Evolutionary conservation across 345 rosid genomes (phyloP).

Genomic region (Physaria fendleri): DNA sequence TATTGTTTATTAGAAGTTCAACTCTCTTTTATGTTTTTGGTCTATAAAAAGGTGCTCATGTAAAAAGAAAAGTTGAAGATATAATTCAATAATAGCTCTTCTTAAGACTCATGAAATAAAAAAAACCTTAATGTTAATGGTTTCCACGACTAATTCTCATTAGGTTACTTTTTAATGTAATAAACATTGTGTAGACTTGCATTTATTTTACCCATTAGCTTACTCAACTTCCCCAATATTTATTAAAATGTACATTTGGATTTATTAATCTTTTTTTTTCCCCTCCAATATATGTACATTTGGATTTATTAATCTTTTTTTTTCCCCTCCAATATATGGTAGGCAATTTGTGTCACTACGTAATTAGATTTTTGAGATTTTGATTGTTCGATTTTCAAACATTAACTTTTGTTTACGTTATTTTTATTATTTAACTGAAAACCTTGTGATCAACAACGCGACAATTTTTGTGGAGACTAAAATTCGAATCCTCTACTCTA

Average conservation of each 20-base stretch:
- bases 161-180: background rate
- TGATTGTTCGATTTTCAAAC: too few species aligned
- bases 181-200: background rate
- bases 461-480: too few species aligned
- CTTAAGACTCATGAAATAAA: background rate
- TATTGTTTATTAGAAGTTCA: constrained; percentile 7
- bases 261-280: too few species aligned
- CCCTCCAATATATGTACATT: background rate
- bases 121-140: background rate
- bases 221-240: background rate
- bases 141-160: constrained; percentile 5
- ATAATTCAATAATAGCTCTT: background rate
- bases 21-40: background rate
- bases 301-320: too few species aligned
- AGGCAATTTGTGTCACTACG: background rate
- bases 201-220: background rate
- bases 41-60: background rate
- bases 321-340: background rate
- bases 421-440: too few species aligned
- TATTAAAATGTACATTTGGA: background rate
- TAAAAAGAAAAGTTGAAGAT: background rate
- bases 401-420: too few species aligned
- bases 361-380: too few species aligned
- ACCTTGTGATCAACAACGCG: too few species aligned
- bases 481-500: too few species aligned